These are phyloP conservation scores for Rhizomucor miehei DNA, from an alignment of 371 early-diverging fungal species.

Conservation along the genomic window DNA sequence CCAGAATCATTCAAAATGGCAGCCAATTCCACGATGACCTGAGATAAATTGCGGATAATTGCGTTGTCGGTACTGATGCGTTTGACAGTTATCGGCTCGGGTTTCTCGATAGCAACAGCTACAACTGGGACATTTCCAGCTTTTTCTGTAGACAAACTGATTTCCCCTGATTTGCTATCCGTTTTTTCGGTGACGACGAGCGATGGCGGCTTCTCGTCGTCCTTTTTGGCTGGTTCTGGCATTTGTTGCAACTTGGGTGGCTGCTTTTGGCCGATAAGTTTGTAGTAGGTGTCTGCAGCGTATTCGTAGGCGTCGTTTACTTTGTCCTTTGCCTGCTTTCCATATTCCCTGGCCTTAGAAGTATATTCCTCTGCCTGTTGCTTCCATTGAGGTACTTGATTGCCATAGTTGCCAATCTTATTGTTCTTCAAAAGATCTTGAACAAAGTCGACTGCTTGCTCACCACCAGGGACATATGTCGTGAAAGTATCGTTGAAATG, in stretches of 20 bases:
- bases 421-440: conserved; percentile 22
- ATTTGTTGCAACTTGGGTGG: not conserved
- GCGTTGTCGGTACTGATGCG: conserved; percentile 18
- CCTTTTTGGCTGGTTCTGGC: conserved; percentile 1
- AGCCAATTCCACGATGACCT: conserved; percentile 22
- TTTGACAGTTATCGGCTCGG: conserved; percentile 19
- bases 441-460: conserved; percentile 18
- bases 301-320: conserved; percentile 21
- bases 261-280: conserved; percentile 21
- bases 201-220: conserved; percentile 1
- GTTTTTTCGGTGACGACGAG: conserved; percentile 1
- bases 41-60: conserved; percentile 20
- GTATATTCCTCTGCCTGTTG: conserved; percentile 19
- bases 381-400: conserved; percentile 13
- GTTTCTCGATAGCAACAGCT: conserved; percentile 12
- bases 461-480: conserved; percentile 23
- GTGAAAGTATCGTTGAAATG: conserved; percentile 22
- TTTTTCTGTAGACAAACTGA: conserved; percentile 9
- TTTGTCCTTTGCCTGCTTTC: conserved; percentile 17
- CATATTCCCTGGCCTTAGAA: conserved; percentile 15
- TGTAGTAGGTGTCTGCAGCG: conserved; percentile 19
- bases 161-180: conserved; percentile 7
- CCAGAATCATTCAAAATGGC: conserved; percentile 32
- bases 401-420: conserved; percentile 15
- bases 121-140: conserved; percentile 1